Evolutionary conservation across 345 rosid genomes (phyloP).

Genomic region (Schrenkiella parvula): DNA sequence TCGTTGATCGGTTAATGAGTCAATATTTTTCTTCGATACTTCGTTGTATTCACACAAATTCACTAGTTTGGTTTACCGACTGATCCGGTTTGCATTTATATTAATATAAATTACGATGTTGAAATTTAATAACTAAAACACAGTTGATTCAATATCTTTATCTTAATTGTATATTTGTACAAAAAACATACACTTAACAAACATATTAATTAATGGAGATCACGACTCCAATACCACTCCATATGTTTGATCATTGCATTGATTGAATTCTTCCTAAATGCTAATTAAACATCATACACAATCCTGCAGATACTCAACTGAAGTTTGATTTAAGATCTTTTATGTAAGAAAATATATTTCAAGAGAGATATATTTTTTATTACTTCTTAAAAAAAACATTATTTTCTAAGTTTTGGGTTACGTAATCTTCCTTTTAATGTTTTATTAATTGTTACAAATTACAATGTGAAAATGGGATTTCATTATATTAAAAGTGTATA

Average conservation of each 20-base stretch:
- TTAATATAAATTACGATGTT: too few relatives aligned
- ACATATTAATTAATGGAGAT: background rate
- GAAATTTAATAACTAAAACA: too few relatives aligned
- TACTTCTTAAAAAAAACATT: too few relatives aligned
- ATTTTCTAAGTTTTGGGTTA: background rate
- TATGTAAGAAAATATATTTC: background rate
- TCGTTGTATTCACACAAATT: background rate
- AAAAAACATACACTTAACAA: too few relatives aligned
- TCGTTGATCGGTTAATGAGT: background rate
- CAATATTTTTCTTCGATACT: background rate
- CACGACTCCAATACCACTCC: background rate
- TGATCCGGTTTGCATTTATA: background rate
- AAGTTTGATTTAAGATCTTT: background rate
- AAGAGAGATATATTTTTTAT: background rate
- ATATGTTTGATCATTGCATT: background rate
- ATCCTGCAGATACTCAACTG: background rate
- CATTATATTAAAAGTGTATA: background rate
- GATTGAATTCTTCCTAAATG: background rate
- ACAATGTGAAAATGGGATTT: constrained; percentile 1
- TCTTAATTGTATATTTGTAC: too few relatives aligned
- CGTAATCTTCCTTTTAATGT: background rate
- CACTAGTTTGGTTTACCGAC: background rate
- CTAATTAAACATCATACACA: too few relatives aligned
- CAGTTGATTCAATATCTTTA: too few relatives aligned
- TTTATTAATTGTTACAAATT: background rate